These are phyloP conservation scores for Aspergillus costaricaensis DNA, from an alignment of 2,329 filamentous ascomycete genomes.

Conservation along the genomic window DNA sequence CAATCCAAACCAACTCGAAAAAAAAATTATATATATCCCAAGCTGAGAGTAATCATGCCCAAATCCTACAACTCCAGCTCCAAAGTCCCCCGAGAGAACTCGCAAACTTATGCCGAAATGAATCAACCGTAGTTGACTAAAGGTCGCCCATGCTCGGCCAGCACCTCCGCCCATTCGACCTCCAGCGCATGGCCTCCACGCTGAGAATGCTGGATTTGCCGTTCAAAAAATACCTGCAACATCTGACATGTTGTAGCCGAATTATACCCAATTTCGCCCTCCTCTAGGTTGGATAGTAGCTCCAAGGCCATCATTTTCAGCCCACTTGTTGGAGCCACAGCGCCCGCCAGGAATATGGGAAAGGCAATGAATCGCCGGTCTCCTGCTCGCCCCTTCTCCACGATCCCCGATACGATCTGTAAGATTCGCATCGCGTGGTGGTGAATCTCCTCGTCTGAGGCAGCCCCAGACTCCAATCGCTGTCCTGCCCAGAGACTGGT, in stretches of 20 bases:
- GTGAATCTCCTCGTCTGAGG: conserved; percentile 46
- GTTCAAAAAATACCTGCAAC: conserved; percentile 51
- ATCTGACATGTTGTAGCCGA: conserved; percentile 48
- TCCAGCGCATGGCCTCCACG: conserved; percentile 44
- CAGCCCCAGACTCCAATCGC: conserved; percentile 41
- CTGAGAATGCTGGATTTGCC: conserved; percentile 47
- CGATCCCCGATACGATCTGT: conserved; percentile 41
- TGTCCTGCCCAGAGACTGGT: conserved; percentile 57
- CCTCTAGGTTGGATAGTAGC: conserved; percentile 52
- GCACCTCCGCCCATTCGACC: conserved; percentile 55
- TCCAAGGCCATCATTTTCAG: conserved; percentile 52
- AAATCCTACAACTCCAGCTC: neutral
- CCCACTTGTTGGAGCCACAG: conserved; percentile 42
- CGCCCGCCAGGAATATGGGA: conserved; percentile 57
- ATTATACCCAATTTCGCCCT: conserved; percentile 52
- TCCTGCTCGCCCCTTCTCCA: conserved; percentile 41
- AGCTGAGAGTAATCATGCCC: neutral
- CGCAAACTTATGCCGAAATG: neutral
- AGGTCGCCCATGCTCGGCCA: conserved; percentile 48
- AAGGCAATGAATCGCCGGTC: conserved; percentile 54
- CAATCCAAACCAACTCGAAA: neutral
- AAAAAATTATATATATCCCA: too few species aligned
- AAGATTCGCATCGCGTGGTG: conserved; percentile 50
- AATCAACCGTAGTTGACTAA: conserved; percentile 56
- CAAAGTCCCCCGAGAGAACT: neutral